Evolutionary conservation across 306 rosid genomes (phyloP).

Genomic region (Elaeagnus macrophylla): DNA sequence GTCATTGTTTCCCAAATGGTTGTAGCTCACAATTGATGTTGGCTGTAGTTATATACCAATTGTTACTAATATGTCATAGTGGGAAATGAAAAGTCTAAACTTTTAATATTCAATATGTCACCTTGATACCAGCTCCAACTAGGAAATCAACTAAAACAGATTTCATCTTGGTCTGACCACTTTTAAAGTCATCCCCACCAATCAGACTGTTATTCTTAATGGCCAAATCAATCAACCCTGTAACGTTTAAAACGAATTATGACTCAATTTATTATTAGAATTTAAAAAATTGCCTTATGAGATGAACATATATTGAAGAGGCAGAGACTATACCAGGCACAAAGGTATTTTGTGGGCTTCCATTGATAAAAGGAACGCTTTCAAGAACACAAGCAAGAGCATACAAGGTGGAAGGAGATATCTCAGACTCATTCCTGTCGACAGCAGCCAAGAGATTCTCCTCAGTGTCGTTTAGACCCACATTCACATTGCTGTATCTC

Average conservation of each 20-base stretch:
- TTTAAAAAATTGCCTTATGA: too few species aligned
- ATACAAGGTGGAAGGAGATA: constrained; percentile 90
- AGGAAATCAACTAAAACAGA: constrained; percentile 97
- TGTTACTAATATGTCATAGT: background rate
- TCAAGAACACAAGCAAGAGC: constrained; percentile 82
- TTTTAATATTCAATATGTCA: constrained; percentile 15
- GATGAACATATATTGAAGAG: background rate
- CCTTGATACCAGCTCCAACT: constrained; percentile 99
- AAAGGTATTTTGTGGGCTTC: constrained; percentile 97
- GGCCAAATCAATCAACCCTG: constrained; percentile 87
- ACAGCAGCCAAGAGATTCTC: constrained; percentile 72
- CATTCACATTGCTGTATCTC: constrained; percentile 76
- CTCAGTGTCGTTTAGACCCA: constrained; percentile 75
- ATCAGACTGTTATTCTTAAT: constrained; percentile 68
- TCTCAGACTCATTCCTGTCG: constrained; percentile 84
- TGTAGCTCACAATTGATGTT: constrained; percentile 96
- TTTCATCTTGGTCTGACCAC: constrained; percentile 99
- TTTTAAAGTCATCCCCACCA: constrained; percentile 97
- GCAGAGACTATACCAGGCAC: constrained; percentile 54
- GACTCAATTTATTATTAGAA: background rate
- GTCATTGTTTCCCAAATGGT: constrained; percentile 95
- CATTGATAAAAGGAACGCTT: constrained; percentile 85
- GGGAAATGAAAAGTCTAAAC: background rate
- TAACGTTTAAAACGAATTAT: background rate
- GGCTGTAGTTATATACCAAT: constrained; percentile 47